Conservation (phyloP, 164 flowering plant species). For the Cinnamomum chago region DNA sequence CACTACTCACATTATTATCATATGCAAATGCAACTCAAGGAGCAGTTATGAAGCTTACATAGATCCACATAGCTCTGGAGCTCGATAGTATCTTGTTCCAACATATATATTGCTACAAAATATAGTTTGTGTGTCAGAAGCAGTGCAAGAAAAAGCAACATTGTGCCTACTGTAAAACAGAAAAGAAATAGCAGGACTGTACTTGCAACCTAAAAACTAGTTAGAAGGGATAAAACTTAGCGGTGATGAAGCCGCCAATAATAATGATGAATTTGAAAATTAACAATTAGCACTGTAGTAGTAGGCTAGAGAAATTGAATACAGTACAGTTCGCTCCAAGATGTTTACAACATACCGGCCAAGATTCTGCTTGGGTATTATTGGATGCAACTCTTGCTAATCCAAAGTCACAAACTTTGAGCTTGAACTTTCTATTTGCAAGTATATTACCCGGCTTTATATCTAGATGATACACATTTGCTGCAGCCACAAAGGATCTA, state of each 20-base stretch:
- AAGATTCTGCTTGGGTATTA: constrained; percentile 80
- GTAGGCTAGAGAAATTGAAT: too few relatives aligned
- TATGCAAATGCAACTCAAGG: background rate
- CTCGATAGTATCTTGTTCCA: constrained; percentile 96
- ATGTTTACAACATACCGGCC: constrained; percentile 56
- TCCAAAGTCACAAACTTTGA: constrained; percentile 90
- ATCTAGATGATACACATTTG: constrained; percentile 86
- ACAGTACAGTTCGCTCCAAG: background rate
- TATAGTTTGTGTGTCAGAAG: background rate
- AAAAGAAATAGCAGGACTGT: background rate
- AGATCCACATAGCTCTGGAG: constrained; percentile 94
- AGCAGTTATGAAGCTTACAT: constrained; percentile 35
- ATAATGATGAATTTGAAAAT: too few relatives aligned
- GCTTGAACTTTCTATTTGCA: constrained; percentile 90
- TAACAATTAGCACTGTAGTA: too few relatives aligned
- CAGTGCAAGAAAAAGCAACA: background rate
- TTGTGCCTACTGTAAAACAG: background rate
- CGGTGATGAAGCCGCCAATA: too few relatives aligned
- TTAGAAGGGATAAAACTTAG: too few relatives aligned
- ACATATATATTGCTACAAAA: constrained; percentile 81
- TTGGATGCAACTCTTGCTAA: constrained; percentile 89
- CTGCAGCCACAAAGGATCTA: constrained; percentile 29
- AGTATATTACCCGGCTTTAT: constrained; percentile 83
- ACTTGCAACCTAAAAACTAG: too few relatives aligned
- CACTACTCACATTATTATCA: background rate